Conservation (phyloP, 306 rosid species). For the Cicer judaicum region DNA sequence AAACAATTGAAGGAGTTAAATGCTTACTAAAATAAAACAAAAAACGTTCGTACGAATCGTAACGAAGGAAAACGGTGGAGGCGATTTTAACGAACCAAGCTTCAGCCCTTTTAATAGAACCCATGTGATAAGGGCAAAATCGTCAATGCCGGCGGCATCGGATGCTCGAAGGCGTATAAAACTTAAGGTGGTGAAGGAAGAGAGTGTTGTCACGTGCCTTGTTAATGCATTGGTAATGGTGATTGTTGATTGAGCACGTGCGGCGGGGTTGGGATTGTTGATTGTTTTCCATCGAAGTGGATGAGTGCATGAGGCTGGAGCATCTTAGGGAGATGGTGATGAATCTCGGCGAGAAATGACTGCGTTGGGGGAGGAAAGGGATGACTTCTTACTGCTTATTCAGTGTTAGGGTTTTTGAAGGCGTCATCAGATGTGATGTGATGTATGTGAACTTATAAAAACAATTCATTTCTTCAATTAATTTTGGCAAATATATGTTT, state of each 20-base stretch:
- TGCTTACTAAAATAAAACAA: conserved; percentile 59
- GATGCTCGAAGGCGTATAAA: conserved; percentile 55
- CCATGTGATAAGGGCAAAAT: conserved; percentile 48
- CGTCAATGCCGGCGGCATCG: conserved; percentile 56
- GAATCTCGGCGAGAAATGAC: not conserved
- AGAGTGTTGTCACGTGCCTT: conserved; percentile 59
- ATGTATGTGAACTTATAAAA: not conserved
- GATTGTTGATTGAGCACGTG: conserved; percentile 5
- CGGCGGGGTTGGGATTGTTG: conserved; percentile 17
- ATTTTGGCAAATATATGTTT: no score
- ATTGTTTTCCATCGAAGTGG: conserved; percentile 47
- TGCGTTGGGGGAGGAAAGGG: not conserved
- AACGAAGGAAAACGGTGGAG: conserved; percentile 67
- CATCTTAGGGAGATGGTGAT: conserved; percentile 25
- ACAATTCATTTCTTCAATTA: no score
- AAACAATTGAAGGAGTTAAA: conserved; percentile 60
- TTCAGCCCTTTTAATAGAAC: conserved; percentile 57
- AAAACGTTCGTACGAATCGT: conserved; percentile 54
- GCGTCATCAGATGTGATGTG: not conserved
- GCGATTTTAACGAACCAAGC: conserved; percentile 78
- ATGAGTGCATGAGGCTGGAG: conserved; percentile 47
- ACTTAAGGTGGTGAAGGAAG: conserved; percentile 52
- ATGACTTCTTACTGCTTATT: conserved; percentile 1
- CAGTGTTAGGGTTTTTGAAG: conserved; percentile 18
- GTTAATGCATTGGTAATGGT: conserved; percentile 46